Base-by-base conservation (phyloP, 768 basidiomycete species). In the Omphalotus guepiniiformis region DNA sequence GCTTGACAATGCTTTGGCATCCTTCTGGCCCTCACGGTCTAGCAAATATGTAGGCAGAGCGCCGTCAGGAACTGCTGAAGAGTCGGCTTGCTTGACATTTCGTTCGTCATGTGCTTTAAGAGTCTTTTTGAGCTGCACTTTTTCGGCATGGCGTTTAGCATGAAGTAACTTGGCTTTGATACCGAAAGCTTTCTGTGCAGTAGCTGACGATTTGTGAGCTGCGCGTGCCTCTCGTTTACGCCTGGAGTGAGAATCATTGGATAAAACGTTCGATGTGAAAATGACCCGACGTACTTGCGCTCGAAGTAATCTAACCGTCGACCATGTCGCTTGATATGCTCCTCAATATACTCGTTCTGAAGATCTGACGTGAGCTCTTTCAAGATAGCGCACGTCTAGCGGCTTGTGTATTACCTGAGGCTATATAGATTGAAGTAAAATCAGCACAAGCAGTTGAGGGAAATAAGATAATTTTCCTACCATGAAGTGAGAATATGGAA, bases 81-180 rank as follows among this genome's bases (percentile, higher is more conserved):
- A 75, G 64, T 95, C 93, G 37, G 90, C 79, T 61, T 94, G 88
- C 71, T 98, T 99, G 72, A 97, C 83, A 61, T 98, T 93, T 52
- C 96, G 87, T 67, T 98, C 95, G 69, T 99, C 96, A 72, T 99
- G 96, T 8, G 93, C 93, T 66, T 96, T 97, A 67, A 99, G 86
- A n/a, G 93, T 94, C 76, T 98, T 99, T 71, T 93, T 95, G 72
- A 99, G 87, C 61, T 93, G 92, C 37, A 99, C 92, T 72, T 98
- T 99, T 70, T 99, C 91, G 25, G 91, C 83, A 71, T 98, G 92
- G 51, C 95, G 87, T 66, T 87, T 94, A 29, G 92, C 91, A 60
- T 99, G 96, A 6, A 97, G 83, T n/a, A 98, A 75, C 68, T 99
- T 99, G 54, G 93, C 96, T 71, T 95, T 97, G 56, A 96, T 74